Percentiles rank a stretch among this genome's conserved stretches.
phyloP scores from a whole-genome alignment of 108 stramenopile genomes.

The Cyclotella cryptica region DNA sequence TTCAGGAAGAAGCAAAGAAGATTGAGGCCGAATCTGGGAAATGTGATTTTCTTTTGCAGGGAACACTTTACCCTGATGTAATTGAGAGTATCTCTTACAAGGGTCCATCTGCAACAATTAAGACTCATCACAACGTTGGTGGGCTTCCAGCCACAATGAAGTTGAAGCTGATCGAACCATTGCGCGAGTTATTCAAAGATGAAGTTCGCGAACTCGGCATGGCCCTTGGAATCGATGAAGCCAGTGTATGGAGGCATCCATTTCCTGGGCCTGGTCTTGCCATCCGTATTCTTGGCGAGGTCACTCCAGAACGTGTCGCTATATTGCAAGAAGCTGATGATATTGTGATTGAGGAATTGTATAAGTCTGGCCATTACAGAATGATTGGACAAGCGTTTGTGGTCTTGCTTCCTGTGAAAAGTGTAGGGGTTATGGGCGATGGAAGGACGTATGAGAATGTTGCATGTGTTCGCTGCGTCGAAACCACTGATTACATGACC shows the following conservation, averaged over 20 bases:
- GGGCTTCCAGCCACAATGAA: slow-evolving; percentile 96
- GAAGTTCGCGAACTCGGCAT: slow-evolving; percentile 93
- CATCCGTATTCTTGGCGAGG: slow-evolving; percentile 94
- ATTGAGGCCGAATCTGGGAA: slow-evolving; percentile 78
- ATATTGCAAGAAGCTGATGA: slow-evolving; percentile 96
- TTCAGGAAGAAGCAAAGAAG: slow-evolving; percentile 93
- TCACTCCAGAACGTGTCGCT: slow-evolving; percentile 88
- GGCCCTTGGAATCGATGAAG: slow-evolving; percentile 95
- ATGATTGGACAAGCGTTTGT: slow-evolving; percentile 98
- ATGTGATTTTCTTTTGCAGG: slow-evolving; percentile 92
- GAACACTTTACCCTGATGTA: slow-evolving; percentile 99
- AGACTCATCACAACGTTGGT: slow-evolving; percentile 99
- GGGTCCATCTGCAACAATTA: slow-evolving; percentile 98
- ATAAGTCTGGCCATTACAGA: slow-evolving; percentile 90
- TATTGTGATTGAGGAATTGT: slow-evolving; percentile 95
- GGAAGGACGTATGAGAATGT: slow-evolving; percentile 95
- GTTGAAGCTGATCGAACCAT: slow-evolving; percentile 97
- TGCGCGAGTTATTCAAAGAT: slow-evolving; percentile 99
- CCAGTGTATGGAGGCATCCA: slow-evolving; percentile 96
- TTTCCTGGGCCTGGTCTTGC: slow-evolving; percentile 99
- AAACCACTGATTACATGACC: slow-evolving; percentile 99
- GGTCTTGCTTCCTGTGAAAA: slow-evolving; percentile 94
- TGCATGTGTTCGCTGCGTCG: slow-evolving; percentile 92
- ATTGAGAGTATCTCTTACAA: slow-evolving; percentile 99
- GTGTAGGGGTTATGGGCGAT: slow-evolving; percentile 99